These are phyloP conservation scores for Lipomyces yamanashiensis DNA, from an alignment of 805 yeast species.

Conservation along the genomic window DNA sequence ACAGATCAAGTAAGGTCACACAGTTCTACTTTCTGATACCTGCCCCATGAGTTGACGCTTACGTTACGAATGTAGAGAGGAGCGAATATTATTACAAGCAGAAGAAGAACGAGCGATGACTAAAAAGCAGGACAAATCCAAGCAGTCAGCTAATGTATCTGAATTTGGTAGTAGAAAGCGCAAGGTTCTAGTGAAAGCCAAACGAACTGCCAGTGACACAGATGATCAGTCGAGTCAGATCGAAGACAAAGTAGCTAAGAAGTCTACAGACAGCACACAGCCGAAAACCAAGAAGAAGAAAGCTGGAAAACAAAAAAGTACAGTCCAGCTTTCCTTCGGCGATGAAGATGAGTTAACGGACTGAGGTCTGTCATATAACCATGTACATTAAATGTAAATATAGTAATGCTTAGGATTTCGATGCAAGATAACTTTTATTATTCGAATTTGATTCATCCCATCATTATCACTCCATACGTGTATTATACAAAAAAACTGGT, in stretches of 20 bases:
- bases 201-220: not conserved
- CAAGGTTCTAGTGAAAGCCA: slow-evolving; percentile 1
- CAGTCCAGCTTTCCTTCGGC: slow-evolving; percentile 23
- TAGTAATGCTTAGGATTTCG: too few relatives aligned
- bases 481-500: slow-evolving; percentile 1
- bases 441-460: not conserved
- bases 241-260: not conserved
- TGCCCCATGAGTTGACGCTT: not conserved
- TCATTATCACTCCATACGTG: not conserved
- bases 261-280: not conserved
- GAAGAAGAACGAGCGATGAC: not conserved
- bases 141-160: slow-evolving; percentile 8
- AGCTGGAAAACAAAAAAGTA: slow-evolving; percentile 9
- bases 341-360: slow-evolving; percentile 13
- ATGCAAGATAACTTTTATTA: not conserved
- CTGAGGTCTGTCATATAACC: not conserved
- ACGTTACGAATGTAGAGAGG: not conserved
- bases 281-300: not conserved
- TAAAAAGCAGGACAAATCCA: slow-evolving; percentile 3
- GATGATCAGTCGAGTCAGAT: slow-evolving; percentile 3
- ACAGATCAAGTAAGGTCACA: slow-evolving; percentile 21
- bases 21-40: not conserved
- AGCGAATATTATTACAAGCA: slow-evolving; percentile 1
- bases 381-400: not conserved
- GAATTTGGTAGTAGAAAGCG: slow-evolving; percentile 27